These are phyloP conservation scores for Trametes maxima DNA, from an alignment of 768 basidiomycete genomes.

Conservation along the genomic window DNA sequence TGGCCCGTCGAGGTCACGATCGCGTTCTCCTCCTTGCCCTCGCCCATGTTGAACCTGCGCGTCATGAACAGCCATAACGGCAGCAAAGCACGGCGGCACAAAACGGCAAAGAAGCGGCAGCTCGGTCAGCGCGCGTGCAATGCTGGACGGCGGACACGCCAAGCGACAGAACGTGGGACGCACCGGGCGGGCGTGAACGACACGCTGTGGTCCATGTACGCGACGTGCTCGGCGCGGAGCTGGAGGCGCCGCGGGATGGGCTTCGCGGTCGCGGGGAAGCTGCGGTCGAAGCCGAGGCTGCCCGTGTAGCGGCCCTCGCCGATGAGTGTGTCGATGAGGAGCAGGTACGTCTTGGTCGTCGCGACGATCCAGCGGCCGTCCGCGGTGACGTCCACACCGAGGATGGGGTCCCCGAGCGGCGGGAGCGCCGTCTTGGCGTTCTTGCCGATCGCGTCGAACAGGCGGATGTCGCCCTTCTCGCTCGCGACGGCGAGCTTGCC, in stretches of 20 bases:
- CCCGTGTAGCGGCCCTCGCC: constrained; percentile 87
- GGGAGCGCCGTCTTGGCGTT: constrained; percentile 98
- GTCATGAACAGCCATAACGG: too few relatives aligned
- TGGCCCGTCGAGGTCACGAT: constrained; percentile 94
- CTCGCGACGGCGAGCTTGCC: constrained; percentile 93
- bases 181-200: constrained; percentile 94
- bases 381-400: constrained; percentile 92
- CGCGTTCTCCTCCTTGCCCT: constrained; percentile 87
- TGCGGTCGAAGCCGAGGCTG: constrained; percentile 86
- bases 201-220: constrained; percentile 88
- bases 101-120: neutral
- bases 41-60: constrained; percentile 87
- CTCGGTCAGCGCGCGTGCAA: constrained; percentile 1
- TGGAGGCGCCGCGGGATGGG: constrained; percentile 88
- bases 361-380: constrained; percentile 95
- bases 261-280: constrained; percentile 93
- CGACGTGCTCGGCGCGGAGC: constrained; percentile 87
- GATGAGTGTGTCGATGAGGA: constrained; percentile 94
- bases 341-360: constrained; percentile 90
- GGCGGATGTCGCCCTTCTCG: constrained; percentile 93
- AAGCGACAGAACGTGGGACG: constrained; percentile 20
- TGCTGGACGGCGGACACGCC: constrained; percentile 6
- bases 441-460: constrained; percentile 96
- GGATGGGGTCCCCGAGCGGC: constrained; percentile 91
- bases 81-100: too few relatives aligned